Evolutionary conservation across 2,329 filamentous ascomycete genomes (phyloP), one percentile per base, ranked within the genome.

Genomic region (Myriosclerotinia duriaeana): DNA sequence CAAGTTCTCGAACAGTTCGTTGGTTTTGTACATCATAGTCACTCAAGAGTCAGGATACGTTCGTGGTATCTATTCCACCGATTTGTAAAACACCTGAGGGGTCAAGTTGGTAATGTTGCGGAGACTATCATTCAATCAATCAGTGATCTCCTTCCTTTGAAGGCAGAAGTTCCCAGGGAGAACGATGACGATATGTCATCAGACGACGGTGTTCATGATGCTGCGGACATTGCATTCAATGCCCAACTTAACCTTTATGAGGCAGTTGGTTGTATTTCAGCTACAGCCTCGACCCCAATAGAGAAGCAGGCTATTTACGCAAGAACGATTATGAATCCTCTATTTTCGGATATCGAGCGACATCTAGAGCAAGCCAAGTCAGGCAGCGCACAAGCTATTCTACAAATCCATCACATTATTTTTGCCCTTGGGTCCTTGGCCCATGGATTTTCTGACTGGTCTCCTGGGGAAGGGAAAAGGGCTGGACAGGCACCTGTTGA

Each of bases 41-140:
- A 97, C 74, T 86, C 92, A 68, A 92, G 93, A 73, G 90, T 99
- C 70, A 91, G 92, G 74, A 90, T 90, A 8, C 87, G 95, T 67
- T 96, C 95, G 0, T 99, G 95, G 95, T 99, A 98, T 78, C 85
- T 99, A 1, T 97, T 99, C 80, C 90, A 93, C 73, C 90, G 93
- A 36, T 89, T 97, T 69, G 91, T 96, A 67, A 96, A 94, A 80
- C 92, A 95, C 72, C 83, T 99, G 42, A 87, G 93, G 67, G 82
- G 85, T 6, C 89, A 96, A 74, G 87, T 99, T 55, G 93, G 92
- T 64, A 92, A 95, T 74, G 90, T 97, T 42, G 93, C 94, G 0
- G 90, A 97, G 77, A 94, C 89, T 0, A 89, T 99, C 60, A 96
- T 99, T 65, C 89, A 93, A 75, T 94, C 94, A 48, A 89, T 99